phyloP scores from a whole-genome alignment of 2,329 filamentous ascomycete genomes.

The Chlorencoelia australis region DNA sequence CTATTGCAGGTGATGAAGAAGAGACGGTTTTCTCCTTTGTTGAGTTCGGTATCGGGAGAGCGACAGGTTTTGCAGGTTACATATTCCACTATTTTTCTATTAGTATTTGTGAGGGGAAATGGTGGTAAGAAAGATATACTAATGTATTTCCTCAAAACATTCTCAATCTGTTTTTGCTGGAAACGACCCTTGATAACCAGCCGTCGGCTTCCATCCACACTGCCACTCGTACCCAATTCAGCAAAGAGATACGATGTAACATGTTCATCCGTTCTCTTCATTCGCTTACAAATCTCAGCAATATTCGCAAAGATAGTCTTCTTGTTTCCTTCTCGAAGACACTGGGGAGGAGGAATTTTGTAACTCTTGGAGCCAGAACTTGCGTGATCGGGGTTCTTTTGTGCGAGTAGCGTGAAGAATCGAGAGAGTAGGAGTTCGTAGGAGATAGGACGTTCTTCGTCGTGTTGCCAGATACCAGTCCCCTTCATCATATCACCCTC shows the following conservation, averaged over 20 bases:
- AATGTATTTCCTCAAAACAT: conserved; percentile 90
- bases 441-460: conserved; percentile 46
- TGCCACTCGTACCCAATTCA: conserved; percentile 94
- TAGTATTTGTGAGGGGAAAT: conserved; percentile 26
- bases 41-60: conserved; percentile 87
- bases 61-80: conserved; percentile 99
- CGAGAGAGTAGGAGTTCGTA: conserved; percentile 80
- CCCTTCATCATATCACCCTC: conserved; percentile 29
- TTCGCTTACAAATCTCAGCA: conserved; percentile 95
- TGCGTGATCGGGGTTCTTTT: conserved; percentile 93
- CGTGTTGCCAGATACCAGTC: conserved; percentile 30
- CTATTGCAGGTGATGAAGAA: conserved; percentile 98
- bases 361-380: conserved; percentile 86
- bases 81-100: conserved; percentile 60
- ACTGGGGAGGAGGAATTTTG: conserved; percentile 98
- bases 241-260: conserved; percentile 96
- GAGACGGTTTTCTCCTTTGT: conserved; percentile 97
- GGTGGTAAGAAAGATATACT: conserved; percentile 42
- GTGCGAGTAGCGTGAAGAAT: conserved; percentile 90
- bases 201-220: conserved; percentile 83
- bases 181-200: conserved; percentile 99
- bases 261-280: conserved; percentile 98
- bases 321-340: conserved; percentile 99
- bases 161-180: conserved; percentile 99
- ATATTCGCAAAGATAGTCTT: conserved; percentile 99